Evolutionary conservation across 208 protist species (phyloP).

Genomic region (Leishmania amazonensis): DNA sequence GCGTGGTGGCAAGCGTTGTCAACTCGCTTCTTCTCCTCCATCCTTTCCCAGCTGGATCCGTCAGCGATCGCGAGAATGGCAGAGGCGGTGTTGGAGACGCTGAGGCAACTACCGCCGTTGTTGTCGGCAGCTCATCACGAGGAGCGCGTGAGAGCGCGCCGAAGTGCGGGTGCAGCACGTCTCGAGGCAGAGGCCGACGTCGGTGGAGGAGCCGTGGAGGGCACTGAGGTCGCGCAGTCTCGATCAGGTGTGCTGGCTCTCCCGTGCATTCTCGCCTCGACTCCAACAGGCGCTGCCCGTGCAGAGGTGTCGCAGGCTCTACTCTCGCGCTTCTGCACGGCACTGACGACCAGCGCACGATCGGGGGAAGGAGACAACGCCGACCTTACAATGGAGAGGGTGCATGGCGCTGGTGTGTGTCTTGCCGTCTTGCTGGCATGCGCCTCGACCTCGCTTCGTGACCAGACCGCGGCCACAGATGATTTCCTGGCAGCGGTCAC

Average conservation of each 20-base stretch:
- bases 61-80: neutral
- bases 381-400: neutral
- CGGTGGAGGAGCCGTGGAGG: no score
- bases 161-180: neutral
- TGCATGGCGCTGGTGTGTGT: slow-evolving; percentile 1
- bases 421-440: slow-evolving; percentile 1
- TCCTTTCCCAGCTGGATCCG: neutral
- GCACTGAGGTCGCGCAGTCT: neutral
- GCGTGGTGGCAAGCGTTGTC: neutral
- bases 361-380: neutral
- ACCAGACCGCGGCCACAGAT: neutral
- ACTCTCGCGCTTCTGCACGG: slow-evolving; percentile 1
- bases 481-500: neutral
- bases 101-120: neutral
- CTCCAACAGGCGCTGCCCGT: neutral
- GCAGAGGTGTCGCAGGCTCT: neutral
- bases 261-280: neutral
- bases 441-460: neutral
- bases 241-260: neutral
- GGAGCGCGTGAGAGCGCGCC: neutral
- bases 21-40: neutral
- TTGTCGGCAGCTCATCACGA: neutral
- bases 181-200: neutral
- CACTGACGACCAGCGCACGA: neutral
- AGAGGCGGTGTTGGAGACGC: neutral